phyloP scores from a whole-genome alignment of 805 yeast species.

The Yarrowia keelungensis region DNA sequence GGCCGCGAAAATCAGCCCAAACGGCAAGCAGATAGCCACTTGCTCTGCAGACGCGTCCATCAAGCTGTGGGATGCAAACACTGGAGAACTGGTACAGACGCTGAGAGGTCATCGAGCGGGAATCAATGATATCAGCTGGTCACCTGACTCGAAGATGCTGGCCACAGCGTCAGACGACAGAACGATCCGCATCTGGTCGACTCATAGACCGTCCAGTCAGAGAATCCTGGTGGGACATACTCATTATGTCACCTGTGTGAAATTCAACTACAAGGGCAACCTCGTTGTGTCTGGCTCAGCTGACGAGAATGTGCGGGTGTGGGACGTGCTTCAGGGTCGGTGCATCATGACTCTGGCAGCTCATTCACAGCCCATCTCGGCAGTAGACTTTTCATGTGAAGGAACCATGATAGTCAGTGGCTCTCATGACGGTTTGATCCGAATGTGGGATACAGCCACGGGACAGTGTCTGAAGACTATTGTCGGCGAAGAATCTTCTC shows the following conservation, averaged over 20 bases:
- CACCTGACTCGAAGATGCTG: constrained; percentile 72
- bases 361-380: constrained; percentile 87
- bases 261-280: constrained; percentile 77
- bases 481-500: constrained; percentile 63
- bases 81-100: constrained; percentile 47
- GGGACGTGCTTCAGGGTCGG: constrained; percentile 81
- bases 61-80: constrained; percentile 60
- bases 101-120: constrained; percentile 70
- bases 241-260: constrained; percentile 76
- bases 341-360: constrained; percentile 84
- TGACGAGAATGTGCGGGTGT: constrained; percentile 87
- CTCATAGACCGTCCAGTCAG: constrained; percentile 54
- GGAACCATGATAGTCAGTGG: constrained; percentile 85
- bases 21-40: constrained; percentile 62
- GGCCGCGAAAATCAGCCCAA: constrained; percentile 65
- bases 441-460: constrained; percentile 84
- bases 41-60: constrained; percentile 63
- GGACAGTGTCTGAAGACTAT: constrained; percentile 93
- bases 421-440: constrained; percentile 86
- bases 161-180: constrained; percentile 90
- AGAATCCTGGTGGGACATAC: constrained; percentile 75
- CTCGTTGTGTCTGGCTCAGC: constrained; percentile 81
- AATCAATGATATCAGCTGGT: constrained; percentile 76
- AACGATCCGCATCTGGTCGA: constrained; percentile 73
- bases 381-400: constrained; percentile 75